phyloP scores from a whole-genome alignment of 2,329 filamentous ascomycete genomes.

The Monilinia polystroma region DNA sequence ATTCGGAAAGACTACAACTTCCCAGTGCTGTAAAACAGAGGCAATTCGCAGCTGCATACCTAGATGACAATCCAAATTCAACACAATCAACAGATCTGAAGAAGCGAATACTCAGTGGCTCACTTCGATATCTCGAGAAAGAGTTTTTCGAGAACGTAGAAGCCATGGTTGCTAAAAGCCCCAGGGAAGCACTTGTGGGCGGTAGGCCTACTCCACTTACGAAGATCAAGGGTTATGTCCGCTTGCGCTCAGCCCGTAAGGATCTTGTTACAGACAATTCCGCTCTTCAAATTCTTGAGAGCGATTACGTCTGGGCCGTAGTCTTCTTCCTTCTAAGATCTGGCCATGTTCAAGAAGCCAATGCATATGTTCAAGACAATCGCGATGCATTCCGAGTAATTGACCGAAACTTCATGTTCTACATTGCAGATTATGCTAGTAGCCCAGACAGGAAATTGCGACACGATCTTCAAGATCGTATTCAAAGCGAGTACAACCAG shows the following conservation, averaged over 20 bases:
- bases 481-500: constrained; percentile 86
- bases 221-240: constrained; percentile 90
- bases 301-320: constrained; percentile 89
- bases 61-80: constrained; percentile 71
- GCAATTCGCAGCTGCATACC: constrained; percentile 72
- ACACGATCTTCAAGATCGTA: constrained; percentile 78
- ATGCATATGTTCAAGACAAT: constrained; percentile 79
- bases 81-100: constrained; percentile 64
- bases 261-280: constrained; percentile 80
- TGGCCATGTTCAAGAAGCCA: constrained; percentile 80
- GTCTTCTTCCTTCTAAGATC: constrained; percentile 88
- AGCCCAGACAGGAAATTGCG: constrained; percentile 75
- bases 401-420: constrained; percentile 85
- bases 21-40: constrained; percentile 70
- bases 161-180: constrained; percentile 74
- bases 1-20: constrained; percentile 57
- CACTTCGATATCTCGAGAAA: constrained; percentile 75
- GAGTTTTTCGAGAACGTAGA: constrained; percentile 79
- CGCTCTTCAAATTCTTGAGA: constrained; percentile 74
- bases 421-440: constrained; percentile 81
- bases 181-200: constrained; percentile 83
- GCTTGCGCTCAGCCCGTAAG: constrained; percentile 74
- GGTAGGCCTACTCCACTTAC: constrained; percentile 84
- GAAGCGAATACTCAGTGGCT: constrained; percentile 77
- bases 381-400: constrained; percentile 81